Percentiles rank a stretch among this genome's conserved stretches.
Evolutionary conservation across 257 asterid genomes (phyloP).

Genomic region (Osmanthus fragrans): DNA sequence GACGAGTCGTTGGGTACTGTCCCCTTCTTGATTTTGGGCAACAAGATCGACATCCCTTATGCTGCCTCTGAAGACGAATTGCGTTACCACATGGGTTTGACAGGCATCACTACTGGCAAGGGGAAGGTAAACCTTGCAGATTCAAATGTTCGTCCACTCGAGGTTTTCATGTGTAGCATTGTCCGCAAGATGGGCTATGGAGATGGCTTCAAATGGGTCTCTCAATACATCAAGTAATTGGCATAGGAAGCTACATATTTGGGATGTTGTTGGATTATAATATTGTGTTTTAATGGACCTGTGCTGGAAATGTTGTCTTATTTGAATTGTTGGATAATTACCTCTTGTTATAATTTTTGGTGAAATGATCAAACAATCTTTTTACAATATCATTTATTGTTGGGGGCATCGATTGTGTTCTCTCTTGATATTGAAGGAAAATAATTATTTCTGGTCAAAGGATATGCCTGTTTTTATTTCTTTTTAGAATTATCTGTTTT

Average conservation of each 20-base stretch:
- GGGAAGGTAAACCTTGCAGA: constrained; percentile 1
- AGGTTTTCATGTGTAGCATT: constrained; percentile 2
- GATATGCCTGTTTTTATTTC: not conserved
- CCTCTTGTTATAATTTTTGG: not conserved
- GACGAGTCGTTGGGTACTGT: not conserved
- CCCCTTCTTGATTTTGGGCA: not conserved
- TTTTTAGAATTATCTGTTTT: not conserved
- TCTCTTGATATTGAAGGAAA: not conserved
- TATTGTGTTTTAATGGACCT: not conserved
- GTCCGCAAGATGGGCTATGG: constrained; percentile 1
- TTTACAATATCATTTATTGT: no score
- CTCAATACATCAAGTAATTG: not conserved
- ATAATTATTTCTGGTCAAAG: not conserved
- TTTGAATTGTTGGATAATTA: not conserved
- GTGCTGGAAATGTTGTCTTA: not conserved
- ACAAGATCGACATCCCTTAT: constrained; percentile 1
- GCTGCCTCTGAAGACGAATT: not conserved
- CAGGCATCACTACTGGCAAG: constrained; percentile 1
- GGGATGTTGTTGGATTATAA: not conserved
- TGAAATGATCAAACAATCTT: no score
- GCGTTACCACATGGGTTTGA: not conserved
- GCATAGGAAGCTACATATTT: not conserved
- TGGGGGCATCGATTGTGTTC: not conserved
- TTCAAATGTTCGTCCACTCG: not conserved
- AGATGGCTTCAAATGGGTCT: constrained; percentile 1